phyloP scores from a whole-genome alignment of 768 basidiomycete genomes.

The Glaciozyma martinii region DNA sequence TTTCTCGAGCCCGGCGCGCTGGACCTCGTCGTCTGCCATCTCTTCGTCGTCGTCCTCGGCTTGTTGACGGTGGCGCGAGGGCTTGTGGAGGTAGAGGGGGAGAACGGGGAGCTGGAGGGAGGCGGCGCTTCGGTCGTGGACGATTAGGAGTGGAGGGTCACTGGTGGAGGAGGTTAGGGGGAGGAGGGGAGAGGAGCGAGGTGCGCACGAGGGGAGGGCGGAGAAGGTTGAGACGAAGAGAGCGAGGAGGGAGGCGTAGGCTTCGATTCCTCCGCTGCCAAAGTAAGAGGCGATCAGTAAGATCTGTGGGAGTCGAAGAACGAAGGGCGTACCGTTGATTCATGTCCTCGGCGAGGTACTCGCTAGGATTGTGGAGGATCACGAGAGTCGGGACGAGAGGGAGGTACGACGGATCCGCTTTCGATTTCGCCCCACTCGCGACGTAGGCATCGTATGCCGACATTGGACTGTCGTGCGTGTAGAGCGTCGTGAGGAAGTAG shows the following conservation, averaged over 20 bases:
- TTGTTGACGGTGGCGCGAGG: no score
- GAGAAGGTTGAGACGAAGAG: slow-evolving; percentile 15
- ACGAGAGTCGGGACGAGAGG: slow-evolving; percentile 18
- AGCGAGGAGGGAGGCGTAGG: slow-evolving; percentile 14
- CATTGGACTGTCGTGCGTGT: background rate
- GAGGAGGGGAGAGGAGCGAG: background rate
- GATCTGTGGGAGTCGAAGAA: background rate
- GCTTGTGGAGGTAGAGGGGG: background rate
- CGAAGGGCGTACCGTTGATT: background rate
- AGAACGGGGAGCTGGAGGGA: background rate
- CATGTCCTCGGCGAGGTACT: slow-evolving; percentile 10
- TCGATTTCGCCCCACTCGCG: background rate
- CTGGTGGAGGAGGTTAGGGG: background rate
- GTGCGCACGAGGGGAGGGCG: background rate
- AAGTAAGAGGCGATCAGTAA: background rate
- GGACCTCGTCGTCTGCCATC: no score
- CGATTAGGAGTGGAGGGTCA: background rate
- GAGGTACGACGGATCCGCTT: slow-evolving; percentile 19
- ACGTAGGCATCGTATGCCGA: background rate
- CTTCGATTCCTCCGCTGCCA: slow-evolving; percentile 9
- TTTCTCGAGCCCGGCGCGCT: no score
- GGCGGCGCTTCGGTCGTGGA: slow-evolving; percentile 1
- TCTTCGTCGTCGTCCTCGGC: no score
- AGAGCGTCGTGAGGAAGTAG: slow-evolving; percentile 17
- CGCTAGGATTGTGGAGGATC: slow-evolving; percentile 13